These are phyloP conservation scores for Hypoxylon lenormandii DNA, from an alignment of 495 filamentous ascomycete genomes.

Conservation along the genomic window DNA sequence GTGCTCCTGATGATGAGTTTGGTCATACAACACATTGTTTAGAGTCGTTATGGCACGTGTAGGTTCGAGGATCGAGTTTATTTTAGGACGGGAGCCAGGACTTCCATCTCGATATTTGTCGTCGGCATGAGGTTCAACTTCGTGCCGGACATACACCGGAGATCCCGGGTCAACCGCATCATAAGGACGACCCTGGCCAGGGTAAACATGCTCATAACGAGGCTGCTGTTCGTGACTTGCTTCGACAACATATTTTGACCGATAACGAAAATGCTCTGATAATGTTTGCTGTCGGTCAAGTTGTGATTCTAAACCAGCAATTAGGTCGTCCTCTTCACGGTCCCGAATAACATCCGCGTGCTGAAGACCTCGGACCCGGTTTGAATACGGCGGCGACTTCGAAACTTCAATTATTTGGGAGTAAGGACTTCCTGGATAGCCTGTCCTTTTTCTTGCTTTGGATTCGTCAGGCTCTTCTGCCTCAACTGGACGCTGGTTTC, in stretches of 20 bases:
- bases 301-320: conserved; percentile 46
- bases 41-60: conserved; percentile 24
- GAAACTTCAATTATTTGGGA: neutral
- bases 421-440: conserved; percentile 2
- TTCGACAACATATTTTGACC: neutral
- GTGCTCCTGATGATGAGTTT: conserved; percentile 49
- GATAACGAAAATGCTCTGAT: conserved; percentile 9
- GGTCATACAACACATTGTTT: conserved; percentile 36
- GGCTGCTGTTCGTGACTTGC: neutral
- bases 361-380: conserved; percentile 1
- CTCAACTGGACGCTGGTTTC: conserved; percentile 4
- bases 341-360: conserved; percentile 3
- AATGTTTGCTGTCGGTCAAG: conserved; percentile 38
- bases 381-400: neutral
- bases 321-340: conserved; percentile 36
- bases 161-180: neutral
- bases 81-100: conserved; percentile 17
- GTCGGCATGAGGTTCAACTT: conserved; percentile 4
- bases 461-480: conserved; percentile 7
- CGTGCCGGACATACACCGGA: conserved; percentile 12
- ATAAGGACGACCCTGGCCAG: neutral
- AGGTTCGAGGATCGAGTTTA: conserved; percentile 34
- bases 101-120: conserved; percentile 21
- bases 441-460: neutral
- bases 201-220: neutral